Evolutionary conservation across 768 basidiomycete species (phyloP).

Genomic region (Mycena galericulata): DNA sequence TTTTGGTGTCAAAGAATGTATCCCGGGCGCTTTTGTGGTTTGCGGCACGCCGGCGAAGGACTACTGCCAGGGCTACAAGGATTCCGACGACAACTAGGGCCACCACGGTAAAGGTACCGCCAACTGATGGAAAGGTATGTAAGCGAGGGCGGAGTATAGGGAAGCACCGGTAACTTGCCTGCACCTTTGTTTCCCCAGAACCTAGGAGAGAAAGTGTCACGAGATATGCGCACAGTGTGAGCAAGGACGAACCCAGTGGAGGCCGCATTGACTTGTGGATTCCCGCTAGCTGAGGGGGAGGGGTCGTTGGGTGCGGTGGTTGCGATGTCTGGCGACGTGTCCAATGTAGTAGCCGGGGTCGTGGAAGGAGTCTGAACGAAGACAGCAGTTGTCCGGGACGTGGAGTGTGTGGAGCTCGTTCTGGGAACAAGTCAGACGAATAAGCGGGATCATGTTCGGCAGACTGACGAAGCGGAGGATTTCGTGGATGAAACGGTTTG

Average conservation of each 20-base stretch:
- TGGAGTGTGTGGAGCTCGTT: neutral
- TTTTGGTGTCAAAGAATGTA: conserved; percentile 35
- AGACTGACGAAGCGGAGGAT: conserved; percentile 77
- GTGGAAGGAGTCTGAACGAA: neutral
- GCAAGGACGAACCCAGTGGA: conserved; percentile 17
- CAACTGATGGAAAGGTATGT: conserved; percentile 16
- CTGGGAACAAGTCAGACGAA: neutral
- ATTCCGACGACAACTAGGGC: conserved; percentile 24
- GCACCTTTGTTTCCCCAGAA: conserved; percentile 35
- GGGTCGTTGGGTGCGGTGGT: conserved; percentile 8
- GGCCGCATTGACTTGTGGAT: conserved; percentile 16
- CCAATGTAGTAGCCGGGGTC: neutral
- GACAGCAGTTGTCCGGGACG: neutral
- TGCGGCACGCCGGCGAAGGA: conserved; percentile 16
- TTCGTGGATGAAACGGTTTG: conserved; percentile 62
- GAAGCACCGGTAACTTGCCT: conserved; percentile 6
- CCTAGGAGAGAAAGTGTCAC: neutral
- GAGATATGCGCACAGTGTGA: neutral
- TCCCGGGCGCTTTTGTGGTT: conserved; percentile 29
- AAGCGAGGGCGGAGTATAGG: neutral
- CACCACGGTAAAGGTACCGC: conserved; percentile 30
- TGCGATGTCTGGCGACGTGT: neutral
- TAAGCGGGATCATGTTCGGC: neutral
- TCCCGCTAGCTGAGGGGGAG: neutral
- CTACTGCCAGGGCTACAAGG: neutral